These are phyloP conservation scores for Tremella yokohamensis DNA, from an alignment of 768 basidiomycete genomes.

Conservation along the genomic window DNA sequence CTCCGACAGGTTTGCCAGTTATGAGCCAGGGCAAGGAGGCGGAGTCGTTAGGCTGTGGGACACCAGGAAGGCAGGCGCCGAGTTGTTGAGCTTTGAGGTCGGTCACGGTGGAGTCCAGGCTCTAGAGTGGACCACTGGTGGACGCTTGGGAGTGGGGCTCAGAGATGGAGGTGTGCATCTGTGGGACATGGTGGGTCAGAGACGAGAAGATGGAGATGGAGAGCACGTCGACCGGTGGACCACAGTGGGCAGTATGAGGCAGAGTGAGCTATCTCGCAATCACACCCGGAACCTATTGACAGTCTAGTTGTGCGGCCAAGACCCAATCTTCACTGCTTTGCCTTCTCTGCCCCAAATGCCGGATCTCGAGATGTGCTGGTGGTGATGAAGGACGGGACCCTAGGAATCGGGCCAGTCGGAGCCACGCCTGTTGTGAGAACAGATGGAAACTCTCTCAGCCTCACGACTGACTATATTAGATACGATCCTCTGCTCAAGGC, in stretches of 20 bases:
- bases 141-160: slow-evolving; percentile 35
- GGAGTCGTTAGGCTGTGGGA: slow-evolving; percentile 46
- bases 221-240: slow-evolving; percentile 27
- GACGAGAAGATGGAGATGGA: slow-evolving; percentile 12
- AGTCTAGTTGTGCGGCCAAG: slow-evolving; percentile 33
- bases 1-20: slow-evolving; percentile 38
- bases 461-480: neutral
- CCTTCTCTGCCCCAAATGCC: slow-evolving; percentile 21
- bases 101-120: slow-evolving; percentile 20
- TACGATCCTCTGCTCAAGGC: neutral
- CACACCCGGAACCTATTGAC: slow-evolving; percentile 6
- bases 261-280: slow-evolving; percentile 22
- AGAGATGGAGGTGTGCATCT: slow-evolving; percentile 43
- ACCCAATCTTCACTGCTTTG: slow-evolving; percentile 37
- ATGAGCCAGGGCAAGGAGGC: slow-evolving; percentile 26
- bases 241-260: slow-evolving; percentile 29
- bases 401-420: slow-evolving; percentile 39
- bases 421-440: neutral
- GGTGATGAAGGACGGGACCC: slow-evolving; percentile 41
- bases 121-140: slow-evolving; percentile 32
- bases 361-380: slow-evolving; percentile 32
- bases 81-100: slow-evolving; percentile 41
- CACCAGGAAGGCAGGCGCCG: slow-evolving; percentile 25
- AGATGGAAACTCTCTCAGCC: no score
- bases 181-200: slow-evolving; percentile 36